Percentiles rank a stretch among this genome's conserved stretches.
phyloP scores from a whole-genome alignment of 768 basidiomycete genomes.

The Tulasnella sp. region DNA sequence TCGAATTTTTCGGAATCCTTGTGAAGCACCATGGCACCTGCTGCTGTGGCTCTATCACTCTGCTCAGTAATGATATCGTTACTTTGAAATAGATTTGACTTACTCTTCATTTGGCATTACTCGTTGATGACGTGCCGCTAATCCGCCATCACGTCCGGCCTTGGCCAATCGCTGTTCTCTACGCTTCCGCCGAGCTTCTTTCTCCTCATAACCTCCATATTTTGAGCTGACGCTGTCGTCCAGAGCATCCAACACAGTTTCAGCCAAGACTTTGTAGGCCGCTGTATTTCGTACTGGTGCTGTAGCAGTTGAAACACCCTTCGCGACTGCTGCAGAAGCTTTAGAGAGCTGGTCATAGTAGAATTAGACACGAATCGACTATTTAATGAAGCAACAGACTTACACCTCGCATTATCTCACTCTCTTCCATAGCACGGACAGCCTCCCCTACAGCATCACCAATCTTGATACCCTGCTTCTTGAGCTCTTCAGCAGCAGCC shows the following conservation, averaged over 20 bases:
- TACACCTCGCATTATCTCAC: constrained; percentile 78
- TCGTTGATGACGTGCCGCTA: constrained; percentile 36
- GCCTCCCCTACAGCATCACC: constrained; percentile 91
- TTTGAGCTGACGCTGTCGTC: constrained; percentile 89
- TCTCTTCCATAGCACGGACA: constrained; percentile 86
- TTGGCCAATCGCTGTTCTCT: constrained; percentile 72
- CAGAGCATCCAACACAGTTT: constrained; percentile 80
- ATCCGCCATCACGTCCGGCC: constrained; percentile 57
- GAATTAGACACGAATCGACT: background rate
- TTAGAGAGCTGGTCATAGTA: constrained; percentile 51
- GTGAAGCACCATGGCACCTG: constrained; percentile 55
- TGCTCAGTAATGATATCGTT: background rate
- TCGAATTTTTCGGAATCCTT: constrained; percentile 68
- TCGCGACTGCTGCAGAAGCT: constrained; percentile 75
- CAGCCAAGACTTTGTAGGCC: constrained; percentile 83
- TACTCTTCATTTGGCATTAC: constrained; percentile 71
- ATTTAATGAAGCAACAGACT: constrained; percentile 23
- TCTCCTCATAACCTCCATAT: constrained; percentile 93
- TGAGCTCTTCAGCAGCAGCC: constrained; percentile 86
- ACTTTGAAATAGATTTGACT: constrained; percentile 23
- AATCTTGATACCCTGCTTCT: constrained; percentile 77
- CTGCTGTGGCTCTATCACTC: constrained; percentile 58
- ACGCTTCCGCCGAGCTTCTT: constrained; percentile 71
- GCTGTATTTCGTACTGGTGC: constrained; percentile 95
- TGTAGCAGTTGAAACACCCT: constrained; percentile 74